Percentiles rank a stretch among this genome's conserved stretches.
phyloP scores from a whole-genome alignment of 805 yeast genomes.

The Starmerella sp. region DNA sequence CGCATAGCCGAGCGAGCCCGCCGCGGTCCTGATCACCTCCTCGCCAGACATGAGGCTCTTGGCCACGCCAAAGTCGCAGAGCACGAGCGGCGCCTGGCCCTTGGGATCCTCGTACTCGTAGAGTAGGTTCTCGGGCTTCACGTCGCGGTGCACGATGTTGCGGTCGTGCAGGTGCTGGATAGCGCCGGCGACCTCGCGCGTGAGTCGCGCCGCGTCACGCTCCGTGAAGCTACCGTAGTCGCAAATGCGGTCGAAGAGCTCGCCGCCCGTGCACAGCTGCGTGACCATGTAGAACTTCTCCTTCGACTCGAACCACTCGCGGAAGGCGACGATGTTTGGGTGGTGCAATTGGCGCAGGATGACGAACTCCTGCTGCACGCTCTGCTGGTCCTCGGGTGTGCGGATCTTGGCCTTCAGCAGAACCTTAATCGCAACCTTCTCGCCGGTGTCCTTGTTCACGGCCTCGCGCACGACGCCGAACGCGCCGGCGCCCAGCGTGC shows the following conservation, averaged over 20 bases:
- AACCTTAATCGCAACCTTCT: conserved; percentile 83
- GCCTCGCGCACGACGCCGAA: conserved; percentile 89
- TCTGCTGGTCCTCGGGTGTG: conserved; percentile 49
- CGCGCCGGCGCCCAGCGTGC: conserved; percentile 86
- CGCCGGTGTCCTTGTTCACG: conserved; percentile 37
- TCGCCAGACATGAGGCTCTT: conserved; percentile 51
- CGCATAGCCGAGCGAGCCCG: conserved; percentile 93
- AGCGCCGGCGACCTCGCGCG: conserved; percentile 67
- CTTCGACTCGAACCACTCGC: conserved; percentile 87
- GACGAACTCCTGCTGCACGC: conserved; percentile 67
- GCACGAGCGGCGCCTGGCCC: conserved; percentile 60
- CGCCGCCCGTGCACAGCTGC: conserved; percentile 93
- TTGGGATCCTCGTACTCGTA: conserved; percentile 42
- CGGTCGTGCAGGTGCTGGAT: conserved; percentile 61
- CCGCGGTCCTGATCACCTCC: conserved; percentile 56
- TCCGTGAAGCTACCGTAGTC: conserved; percentile 78
- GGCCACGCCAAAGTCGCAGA: conserved; percentile 96
- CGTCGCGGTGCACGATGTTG: conserved; percentile 84
- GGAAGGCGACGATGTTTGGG: conserved; percentile 78
- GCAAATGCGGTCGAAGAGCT: conserved; percentile 77
- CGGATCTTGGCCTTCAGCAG: conserved; percentile 73
- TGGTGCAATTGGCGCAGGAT: conserved; percentile 59
- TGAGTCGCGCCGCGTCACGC: conserved; percentile 66
- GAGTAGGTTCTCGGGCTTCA: conserved; percentile 86
- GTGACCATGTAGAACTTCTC: conserved; percentile 91